Base-by-base conservation (phyloP, 441 rosid species). In the Erysimum pusillum region DNA sequence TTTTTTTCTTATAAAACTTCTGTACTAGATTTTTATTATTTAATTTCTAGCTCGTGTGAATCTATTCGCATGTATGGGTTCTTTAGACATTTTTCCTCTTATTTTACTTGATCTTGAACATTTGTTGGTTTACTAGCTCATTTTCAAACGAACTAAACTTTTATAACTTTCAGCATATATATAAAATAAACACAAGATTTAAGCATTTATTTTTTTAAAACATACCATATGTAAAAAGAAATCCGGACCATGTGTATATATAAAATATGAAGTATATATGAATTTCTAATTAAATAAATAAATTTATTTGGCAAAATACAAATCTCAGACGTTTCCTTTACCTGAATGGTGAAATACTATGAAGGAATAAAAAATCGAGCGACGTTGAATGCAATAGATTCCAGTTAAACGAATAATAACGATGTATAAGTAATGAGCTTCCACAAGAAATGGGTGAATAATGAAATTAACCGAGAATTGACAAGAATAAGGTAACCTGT, bases 11-110 rank as follows among this genome's bases (percentile, higher is more conserved):
- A 44, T 12, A 49, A 4, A 62, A 48, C 31, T 36, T 28, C 13
- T 25, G 39, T 17, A 12, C 14, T 62, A 72, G 69, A 13, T 22
- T 11, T 25, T 51, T 62, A n/a, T 69, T 39, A 72, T 71, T 54
- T n/a, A 52, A 52, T 51, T 20, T 35, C 59, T 10, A 38, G 22
- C 7, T 64, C 25, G 28, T 64, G 39, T 31, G 54, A 45, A n/a
- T 64, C n/a, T 44, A 13, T 52, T 51, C 34, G 22, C 48, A 51
- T 49, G 41, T 35, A 35, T 49, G 34, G 7, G 28, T 0, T 3
- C 8, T 17, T 10, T 31, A 5, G 28, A n/a, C 56, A 6, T 11
- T 49, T 12, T 7, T 12, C 28, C 5, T 18, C 45, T 25, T 42
- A 25, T 9, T n/a, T 22, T 28, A 22, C 67, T 63, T 36, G 59